Evolutionary conservation across 1,284 basidiomycete genomes (phyloP), one percentile per base, ranked within the genome.

Genomic region (Cryptococcus jaspeensis): DNA sequence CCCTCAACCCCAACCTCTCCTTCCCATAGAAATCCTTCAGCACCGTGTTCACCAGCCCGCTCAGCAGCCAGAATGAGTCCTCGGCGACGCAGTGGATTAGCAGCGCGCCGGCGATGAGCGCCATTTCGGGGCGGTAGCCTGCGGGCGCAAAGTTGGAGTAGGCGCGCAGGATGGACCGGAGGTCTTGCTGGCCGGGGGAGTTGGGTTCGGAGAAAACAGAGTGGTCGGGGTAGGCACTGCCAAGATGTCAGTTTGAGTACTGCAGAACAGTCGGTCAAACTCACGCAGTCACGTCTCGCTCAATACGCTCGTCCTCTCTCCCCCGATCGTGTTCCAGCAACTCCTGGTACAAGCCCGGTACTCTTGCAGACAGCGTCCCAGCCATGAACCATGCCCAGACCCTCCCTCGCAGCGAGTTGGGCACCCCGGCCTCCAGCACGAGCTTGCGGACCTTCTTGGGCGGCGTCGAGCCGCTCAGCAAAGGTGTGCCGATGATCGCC

Each of bases 361-460:
- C 83, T 39, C 82, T 80, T 41, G 86, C 84, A 1, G 83, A 84
- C 67, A 87, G 87, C 59, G 85, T 85, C 62, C 90, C 87, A 1
- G 86, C 86, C 44, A 94, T 75, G 72, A 88, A 87, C 46, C 74
- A 76, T 0, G 84, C 84, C 91, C 91, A 94, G 2, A 93, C 89
- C 37, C 86, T 83, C 56, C 90, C 92, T 22, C 92, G 81, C 16
- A 95, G 86, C 7, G 86, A 89, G 1, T 87, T 84, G 0, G 94
- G 93, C 0, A 97, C 87, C 20, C 88, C 80, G 6, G 66, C 85
- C 38, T 92, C 90, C 44, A 87, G 76, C 15, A 94, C 76, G 32
- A 96, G 77, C 68, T 88, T 89, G 61, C 85, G 83, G 15, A 93
- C 83, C 74, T 94, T 95, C 77, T 92, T 92, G 71, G 81, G 89